Base-by-base conservation (phyloP, 2,329 filamentous ascomycete species). In the Botrytis hyacinthi region DNA sequence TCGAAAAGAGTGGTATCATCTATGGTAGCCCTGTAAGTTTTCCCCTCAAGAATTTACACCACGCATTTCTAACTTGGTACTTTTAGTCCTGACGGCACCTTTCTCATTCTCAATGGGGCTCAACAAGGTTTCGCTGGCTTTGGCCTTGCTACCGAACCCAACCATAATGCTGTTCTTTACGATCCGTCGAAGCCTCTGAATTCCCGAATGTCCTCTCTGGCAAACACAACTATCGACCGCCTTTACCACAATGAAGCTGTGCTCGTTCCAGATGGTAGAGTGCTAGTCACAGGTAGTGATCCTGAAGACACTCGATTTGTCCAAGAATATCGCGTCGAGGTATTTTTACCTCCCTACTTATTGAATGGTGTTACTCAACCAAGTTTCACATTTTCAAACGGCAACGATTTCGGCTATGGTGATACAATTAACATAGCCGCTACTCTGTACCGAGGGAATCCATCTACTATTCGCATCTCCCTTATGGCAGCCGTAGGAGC, bases 211-310 rank as follows among this genome's bases (percentile, higher is more conserved):
- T 89, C 85, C 9, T 81, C 90, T 78, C 87, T 91, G 85, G 88
- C 88, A 74, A 91, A 90, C 78, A 90, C 88, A 3, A 90, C 88
- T 2, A 86, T 91, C 59, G 86, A 87, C 4, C 88, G 89, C 44
- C 81, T 91, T 75, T 91, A 91, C 79, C 89, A 91, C 81, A 90
- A 87, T 44, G 89, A 91, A 79, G 87, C 87, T 48, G 86, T 90
- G 42, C 86, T 89, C 0, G 84, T 91, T 32, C 87, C 89, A 37
- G 89, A 91, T 77, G 89, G 89, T 18, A 86, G 89, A 54, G 86
- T 91, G 3, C 84, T 91, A 1, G 85, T 91, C 32, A 86, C 87
- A 2, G 83, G 82, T 7, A 81, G 83, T 63, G 84, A 89, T 78
- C 87, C 87, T 1, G 71, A 74, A 37, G 74, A 72, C 46, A 7